phyloP scores from a whole-genome alignment of 257 asterid genomes.

The Verbascum thapsus region DNA sequence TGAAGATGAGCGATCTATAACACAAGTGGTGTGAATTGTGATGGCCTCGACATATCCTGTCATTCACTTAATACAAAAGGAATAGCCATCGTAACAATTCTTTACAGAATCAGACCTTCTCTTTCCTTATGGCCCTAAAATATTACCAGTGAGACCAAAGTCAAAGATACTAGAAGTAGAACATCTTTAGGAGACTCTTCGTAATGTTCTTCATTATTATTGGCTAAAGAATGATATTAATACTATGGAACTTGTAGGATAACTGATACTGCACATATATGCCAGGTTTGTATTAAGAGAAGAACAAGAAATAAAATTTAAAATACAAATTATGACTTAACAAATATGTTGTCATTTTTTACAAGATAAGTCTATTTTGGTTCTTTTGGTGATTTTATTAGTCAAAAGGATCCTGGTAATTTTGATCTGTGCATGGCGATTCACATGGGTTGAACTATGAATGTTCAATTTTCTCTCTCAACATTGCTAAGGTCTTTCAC shows the following conservation, averaged over 20 bases:
- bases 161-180: conserved; percentile 2
- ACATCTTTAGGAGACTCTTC: not conserved
- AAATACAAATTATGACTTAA: not conserved
- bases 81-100: not conserved
- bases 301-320: not conserved
- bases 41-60: not conserved
- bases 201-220: conserved; percentile 7
- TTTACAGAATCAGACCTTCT: not conserved
- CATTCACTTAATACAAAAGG: not conserved
- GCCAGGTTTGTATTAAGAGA: not conserved
- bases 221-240: conserved; percentile 3
- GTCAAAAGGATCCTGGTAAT: not conserved
- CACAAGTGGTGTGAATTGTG: not conserved
- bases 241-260: not conserved
- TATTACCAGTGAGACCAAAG: not conserved
- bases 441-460: not conserved
- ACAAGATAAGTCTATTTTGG: not conserved
- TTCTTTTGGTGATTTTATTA: not conserved
- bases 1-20: not conserved
- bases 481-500: conserved; percentile 1
- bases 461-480: not conserved
- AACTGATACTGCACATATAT: not conserved
- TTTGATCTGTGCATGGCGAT: not conserved
- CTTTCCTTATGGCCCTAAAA: not conserved
- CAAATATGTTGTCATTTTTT: not conserved